These are phyloP conservation scores for Lactifluus hygrophoroides DNA, from an alignment of 768 basidiomycete species.

Conservation along the genomic window DNA sequence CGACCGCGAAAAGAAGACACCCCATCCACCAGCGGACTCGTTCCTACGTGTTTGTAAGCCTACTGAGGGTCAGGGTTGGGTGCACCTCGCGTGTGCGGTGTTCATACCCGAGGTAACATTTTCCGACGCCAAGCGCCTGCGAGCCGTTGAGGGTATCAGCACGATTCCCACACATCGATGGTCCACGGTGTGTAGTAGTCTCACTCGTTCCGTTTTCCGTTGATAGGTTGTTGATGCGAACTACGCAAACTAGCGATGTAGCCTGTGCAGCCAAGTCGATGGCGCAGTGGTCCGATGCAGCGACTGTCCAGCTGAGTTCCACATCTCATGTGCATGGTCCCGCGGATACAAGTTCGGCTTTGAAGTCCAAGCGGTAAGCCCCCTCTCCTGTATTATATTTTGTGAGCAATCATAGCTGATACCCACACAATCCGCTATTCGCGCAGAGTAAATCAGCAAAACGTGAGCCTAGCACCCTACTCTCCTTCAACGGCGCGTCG, in stretches of 20 bases:
- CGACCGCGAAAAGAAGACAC: conserved; percentile 39
- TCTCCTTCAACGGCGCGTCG: conserved; percentile 61
- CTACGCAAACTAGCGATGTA: conserved; percentile 48
- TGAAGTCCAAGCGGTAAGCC: conserved; percentile 74
- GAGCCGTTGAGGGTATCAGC: conserved; percentile 80
- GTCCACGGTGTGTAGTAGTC: conserved; percentile 48
- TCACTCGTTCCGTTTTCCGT: background rate
- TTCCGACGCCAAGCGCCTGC: conserved; percentile 63
- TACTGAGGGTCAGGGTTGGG: conserved; percentile 91
- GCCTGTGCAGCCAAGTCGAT: conserved; percentile 57
- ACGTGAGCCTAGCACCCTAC: conserved; percentile 52
- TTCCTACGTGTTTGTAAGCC: conserved; percentile 78
- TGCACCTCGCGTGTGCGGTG: conserved; percentile 81
- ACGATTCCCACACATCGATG: conserved; percentile 63
- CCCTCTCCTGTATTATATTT: background rate
- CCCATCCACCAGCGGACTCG: conserved; percentile 45
- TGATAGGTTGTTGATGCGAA: conserved; percentile 14
- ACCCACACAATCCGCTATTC: background rate
- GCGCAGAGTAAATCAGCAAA: conserved; percentile 68
- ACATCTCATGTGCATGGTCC: conserved; percentile 86
- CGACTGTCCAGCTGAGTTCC: conserved; percentile 75
- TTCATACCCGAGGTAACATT: conserved; percentile 82
- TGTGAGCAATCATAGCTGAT: background rate
- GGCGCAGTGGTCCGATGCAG: conserved; percentile 81
- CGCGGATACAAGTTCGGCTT: conserved; percentile 83